Evolutionary conservation across 1,284 basidiomycete genomes (phyloP).

Genomic region (Trichosporon faecale): DNA sequence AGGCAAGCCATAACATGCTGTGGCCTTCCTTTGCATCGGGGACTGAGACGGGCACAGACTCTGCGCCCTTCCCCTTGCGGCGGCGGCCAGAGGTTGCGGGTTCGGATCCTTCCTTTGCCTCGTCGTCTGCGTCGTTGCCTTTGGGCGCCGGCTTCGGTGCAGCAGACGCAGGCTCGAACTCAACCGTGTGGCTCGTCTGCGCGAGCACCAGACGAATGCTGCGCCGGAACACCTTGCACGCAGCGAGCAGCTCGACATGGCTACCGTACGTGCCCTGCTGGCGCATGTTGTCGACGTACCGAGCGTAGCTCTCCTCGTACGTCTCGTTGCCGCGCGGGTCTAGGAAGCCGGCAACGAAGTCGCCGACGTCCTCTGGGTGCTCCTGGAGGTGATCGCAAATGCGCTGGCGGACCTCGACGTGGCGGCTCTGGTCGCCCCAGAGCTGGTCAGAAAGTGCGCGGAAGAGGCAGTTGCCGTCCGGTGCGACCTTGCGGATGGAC

Average conservation of each 20-base stretch:
- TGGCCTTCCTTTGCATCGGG: constrained; percentile 24
- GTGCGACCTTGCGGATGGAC: constrained; percentile 41
- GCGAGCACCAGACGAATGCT: constrained; percentile 42
- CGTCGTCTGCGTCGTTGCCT: not conserved
- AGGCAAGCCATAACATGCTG: constrained; percentile 46
- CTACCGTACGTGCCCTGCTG: constrained; percentile 41
- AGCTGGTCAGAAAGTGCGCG: constrained; percentile 44
- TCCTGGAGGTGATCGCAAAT: constrained; percentile 45
- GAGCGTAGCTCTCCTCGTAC: constrained; percentile 35
- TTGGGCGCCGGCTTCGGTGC: not conserved
- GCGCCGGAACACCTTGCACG: constrained; percentile 40
- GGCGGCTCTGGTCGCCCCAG: constrained; percentile 42
- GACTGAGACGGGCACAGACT: not conserved
- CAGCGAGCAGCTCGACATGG: constrained; percentile 46
- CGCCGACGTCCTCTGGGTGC: constrained; percentile 36
- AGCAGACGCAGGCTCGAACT: constrained; percentile 16
- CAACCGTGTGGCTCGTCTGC: constrained; percentile 44
- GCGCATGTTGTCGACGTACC: constrained; percentile 43
- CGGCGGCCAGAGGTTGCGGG: not conserved
- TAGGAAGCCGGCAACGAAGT: constrained; percentile 37
- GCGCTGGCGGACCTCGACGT: constrained; percentile 40
- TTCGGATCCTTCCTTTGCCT: not conserved
- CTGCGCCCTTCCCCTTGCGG: not conserved
- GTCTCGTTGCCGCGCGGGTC: constrained; percentile 27
- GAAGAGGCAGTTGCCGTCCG: constrained; percentile 49